Percentiles rank a stretch among this genome's conserved stretches.
Conservation (phyloP, 192 early-diverging fungal genomes). For the Kickxella alabastrina region DNA sequence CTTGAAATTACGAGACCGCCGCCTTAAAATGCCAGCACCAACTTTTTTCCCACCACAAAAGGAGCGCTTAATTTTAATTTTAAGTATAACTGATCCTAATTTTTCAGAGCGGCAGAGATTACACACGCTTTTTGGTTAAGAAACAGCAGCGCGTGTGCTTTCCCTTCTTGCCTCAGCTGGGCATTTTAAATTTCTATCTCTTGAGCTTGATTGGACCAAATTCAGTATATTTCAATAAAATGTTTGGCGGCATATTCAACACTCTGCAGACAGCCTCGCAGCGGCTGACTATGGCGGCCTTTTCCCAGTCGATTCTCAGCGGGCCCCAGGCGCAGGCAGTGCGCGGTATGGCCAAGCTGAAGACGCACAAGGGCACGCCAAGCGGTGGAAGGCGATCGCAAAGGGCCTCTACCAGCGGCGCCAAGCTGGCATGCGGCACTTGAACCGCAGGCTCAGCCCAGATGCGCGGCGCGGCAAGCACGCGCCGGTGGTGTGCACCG, state of each 20-base stretch:
- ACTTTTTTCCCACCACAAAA: too few relatives aligned
- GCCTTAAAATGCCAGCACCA: too few relatives aligned
- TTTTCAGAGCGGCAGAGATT: too few relatives aligned
- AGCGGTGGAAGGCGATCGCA: constrained; percentile 49
- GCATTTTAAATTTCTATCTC: too few relatives aligned
- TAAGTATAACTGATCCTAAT: too few relatives aligned
- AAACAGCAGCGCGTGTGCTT: too few relatives aligned
- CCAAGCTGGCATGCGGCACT: constrained; percentile 41
- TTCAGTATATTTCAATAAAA: too few relatives aligned
- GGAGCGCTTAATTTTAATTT: too few relatives aligned
- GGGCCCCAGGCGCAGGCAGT: constrained; percentile 45
- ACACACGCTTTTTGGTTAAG: too few relatives aligned
- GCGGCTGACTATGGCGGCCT: constrained; percentile 5
- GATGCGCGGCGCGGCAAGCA: constrained; percentile 43
- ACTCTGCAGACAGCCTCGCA: constrained; percentile 15
- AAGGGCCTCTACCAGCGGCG: constrained; percentile 38
- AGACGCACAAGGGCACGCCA: constrained; percentile 50
- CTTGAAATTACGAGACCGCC: too few relatives aligned
- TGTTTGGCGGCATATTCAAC: constrained; percentile 29
- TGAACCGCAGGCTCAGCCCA: constrained; percentile 35
- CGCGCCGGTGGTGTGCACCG: constrained; percentile 38
- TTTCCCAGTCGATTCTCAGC: constrained; percentile 10
- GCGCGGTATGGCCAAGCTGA: constrained; percentile 47
- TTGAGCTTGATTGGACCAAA: too few relatives aligned
- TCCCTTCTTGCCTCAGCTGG: too few relatives aligned